Evolutionary conservation across 805 yeast genomes (phyloP).

Genomic region (Wickerhamomyces alni): DNA sequence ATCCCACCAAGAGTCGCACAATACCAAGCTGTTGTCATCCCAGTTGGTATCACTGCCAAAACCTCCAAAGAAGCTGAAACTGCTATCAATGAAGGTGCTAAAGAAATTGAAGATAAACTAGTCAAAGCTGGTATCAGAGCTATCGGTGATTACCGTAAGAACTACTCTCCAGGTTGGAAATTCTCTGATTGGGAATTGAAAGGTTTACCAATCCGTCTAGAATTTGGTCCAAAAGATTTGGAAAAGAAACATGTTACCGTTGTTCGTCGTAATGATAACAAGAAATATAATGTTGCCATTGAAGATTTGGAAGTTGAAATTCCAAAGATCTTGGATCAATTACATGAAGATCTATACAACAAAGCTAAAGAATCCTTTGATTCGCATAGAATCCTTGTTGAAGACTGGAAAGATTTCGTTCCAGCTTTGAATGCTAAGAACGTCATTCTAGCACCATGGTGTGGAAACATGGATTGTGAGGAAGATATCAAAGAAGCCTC

Average conservation of each 20-base stretch:
- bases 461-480: constrained; percentile 92
- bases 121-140: constrained; percentile 62
- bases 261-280: constrained; percentile 89
- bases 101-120: constrained; percentile 59
- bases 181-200: constrained; percentile 95
- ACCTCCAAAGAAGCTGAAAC: constrained; percentile 71
- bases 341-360: constrained; percentile 69
- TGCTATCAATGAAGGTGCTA: constrained; percentile 64
- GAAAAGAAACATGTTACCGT: constrained; percentile 74
- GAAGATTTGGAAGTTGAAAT: constrained; percentile 58
- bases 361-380: constrained; percentile 83
- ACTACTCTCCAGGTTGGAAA: constrained; percentile 98
- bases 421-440: constrained; percentile 89
- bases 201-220: constrained; percentile 92
- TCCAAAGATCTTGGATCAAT: constrained; percentile 72
- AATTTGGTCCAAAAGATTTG: constrained; percentile 94
- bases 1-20: constrained; percentile 97
- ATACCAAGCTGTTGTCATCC: constrained; percentile 85
- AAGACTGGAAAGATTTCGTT: constrained; percentile 88
- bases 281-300: constrained; percentile 62
- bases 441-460: constrained; percentile 93
- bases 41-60: constrained; percentile 91
- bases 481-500: constrained; percentile 94
- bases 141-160: constrained; percentile 83
- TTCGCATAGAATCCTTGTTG: constrained; percentile 73